Evolutionary conservation across 352 stramenopile species (phyloP), one percentile per base, ranked within the genome.

Genomic region (Pythium sukuiense): DNA sequence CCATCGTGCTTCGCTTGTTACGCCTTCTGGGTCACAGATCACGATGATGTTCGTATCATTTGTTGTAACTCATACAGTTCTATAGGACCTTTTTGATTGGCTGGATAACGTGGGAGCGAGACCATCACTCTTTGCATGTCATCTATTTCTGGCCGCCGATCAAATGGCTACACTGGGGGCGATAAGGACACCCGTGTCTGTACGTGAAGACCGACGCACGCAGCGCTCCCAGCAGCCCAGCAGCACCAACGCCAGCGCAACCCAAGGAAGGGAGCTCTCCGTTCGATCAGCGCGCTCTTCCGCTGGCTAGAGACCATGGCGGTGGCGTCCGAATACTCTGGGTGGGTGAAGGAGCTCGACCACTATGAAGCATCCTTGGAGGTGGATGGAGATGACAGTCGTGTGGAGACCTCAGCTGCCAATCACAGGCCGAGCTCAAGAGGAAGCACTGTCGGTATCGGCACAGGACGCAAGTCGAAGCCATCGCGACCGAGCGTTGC

Each of bases 281-380:
- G 35, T 41, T 37, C 6, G 32, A 37, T 9, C 32, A 37, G 1
- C 32, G 6, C 32, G 32, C 35, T 12, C 35, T 12, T 0, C 32
- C 4, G 8, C 32, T 41, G 12, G 35, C n/a, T 16, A 30, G 43
- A 6, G 29, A 58, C 11, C 29, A 66, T 63, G 57, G 59, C 59
- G 32, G 53, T 69, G 39, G 73, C 79, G 45, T 65, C 78, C 9
- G 60, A 87, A 27, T 87, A 80, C 61, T 74, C 78, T 0, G 68
- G 68, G 12, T 89, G 80, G 80, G 80, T 87, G 50, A 71, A 76
- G 26, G 80, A 89, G 64, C 76, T 89, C 20, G 75, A 89, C 57
- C 67, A 74, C 30, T 87, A 85, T 59, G 74, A 87, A 67, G 71
- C 63, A 0, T 68, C 63, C 24, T 18, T 55, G n/a, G 53, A 32